Conservation (phyloP, 2,329 filamentous ascomycete species). For the Talaromyces marneffei region DNA sequence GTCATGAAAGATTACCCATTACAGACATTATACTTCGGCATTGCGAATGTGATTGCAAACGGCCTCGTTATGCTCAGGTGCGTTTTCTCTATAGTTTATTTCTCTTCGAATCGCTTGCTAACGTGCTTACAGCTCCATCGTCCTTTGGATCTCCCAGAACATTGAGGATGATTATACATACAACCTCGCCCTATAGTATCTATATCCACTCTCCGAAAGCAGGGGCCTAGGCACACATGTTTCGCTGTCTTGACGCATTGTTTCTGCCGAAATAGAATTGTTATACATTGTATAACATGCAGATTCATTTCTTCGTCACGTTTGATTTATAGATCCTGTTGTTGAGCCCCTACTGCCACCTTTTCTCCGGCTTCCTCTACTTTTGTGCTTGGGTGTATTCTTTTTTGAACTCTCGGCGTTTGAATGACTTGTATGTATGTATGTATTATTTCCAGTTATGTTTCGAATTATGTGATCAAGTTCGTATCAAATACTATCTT, state of each 20-base stretch:
- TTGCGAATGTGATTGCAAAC: conserved; percentile 62
- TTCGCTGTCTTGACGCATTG: neutral
- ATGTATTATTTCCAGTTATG: neutral
- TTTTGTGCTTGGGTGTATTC: neutral
- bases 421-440: neutral
- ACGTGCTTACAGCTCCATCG: conserved; percentile 47
- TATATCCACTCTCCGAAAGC: neutral
- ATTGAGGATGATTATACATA: conserved; percentile 70
- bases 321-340: neutral
- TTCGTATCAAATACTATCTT: neutral
- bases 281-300: neutral
- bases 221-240: neutral
- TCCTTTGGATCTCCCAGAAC: conserved; percentile 66
- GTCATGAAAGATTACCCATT: conserved; percentile 54
- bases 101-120: conserved; percentile 19
- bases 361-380: neutral
- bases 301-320: no score
- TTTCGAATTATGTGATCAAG: neutral
- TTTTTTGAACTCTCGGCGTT: neutral
- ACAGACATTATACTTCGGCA: conserved; percentile 61
- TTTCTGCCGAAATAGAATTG: neutral
- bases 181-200: conserved; percentile 54
- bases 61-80: conserved; percentile 62
- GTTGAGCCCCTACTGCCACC: neutral
- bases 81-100: conserved; percentile 19